A percentile compares a stretch with the other conserved stretches of the same genome.
Conservation (phyloP, 2,329 filamentous ascomycete species). For the Colletotrichum paranaense region DNA sequence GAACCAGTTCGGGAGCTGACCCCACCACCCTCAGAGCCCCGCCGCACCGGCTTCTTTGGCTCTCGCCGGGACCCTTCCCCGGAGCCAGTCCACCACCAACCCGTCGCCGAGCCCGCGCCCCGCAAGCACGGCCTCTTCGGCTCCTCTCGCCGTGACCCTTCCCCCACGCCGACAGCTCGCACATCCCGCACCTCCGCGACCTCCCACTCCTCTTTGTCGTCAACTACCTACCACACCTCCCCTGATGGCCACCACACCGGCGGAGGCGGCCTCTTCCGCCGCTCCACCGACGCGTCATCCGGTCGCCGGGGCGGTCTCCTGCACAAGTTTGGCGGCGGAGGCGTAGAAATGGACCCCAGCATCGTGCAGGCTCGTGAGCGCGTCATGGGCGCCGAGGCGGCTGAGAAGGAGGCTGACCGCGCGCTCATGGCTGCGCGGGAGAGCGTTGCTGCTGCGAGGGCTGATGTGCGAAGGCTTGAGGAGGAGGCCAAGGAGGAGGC, state of each 20-base stretch:
- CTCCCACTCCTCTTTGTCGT: conserved; percentile 33
- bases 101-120: conserved; percentile 39
- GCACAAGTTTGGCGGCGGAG: conserved; percentile 57
- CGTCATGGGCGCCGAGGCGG: conserved; percentile 70
- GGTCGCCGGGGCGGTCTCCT: conserved; percentile 51
- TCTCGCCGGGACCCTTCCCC: conserved; percentile 41
- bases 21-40: conserved; percentile 38
- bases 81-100: conserved; percentile 44
- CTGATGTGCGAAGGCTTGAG: conserved; percentile 72
- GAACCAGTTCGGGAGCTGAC: conserved; percentile 46
- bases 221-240: conserved; percentile 40
- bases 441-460: conserved; percentile 71
- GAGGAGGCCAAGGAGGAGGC: conserved; percentile 74
- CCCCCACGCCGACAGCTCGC: conserved; percentile 39
- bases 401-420: conserved; percentile 73
- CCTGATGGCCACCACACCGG: conserved; percentile 29
- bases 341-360: conserved; percentile 66
- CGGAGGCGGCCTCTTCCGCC: conserved; percentile 41
- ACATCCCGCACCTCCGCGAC: conserved; percentile 40
- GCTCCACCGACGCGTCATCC: conserved; percentile 42
- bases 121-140: conserved; percentile 51
- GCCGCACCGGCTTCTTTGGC: conserved; percentile 37
- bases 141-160: conserved; percentile 41
- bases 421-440: conserved; percentile 68
- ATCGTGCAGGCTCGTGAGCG: conserved; percentile 72